These are phyloP conservation scores for Metschnikowia anglica DNA, from an alignment of 805 yeast species.

Conservation along the genomic window DNA sequence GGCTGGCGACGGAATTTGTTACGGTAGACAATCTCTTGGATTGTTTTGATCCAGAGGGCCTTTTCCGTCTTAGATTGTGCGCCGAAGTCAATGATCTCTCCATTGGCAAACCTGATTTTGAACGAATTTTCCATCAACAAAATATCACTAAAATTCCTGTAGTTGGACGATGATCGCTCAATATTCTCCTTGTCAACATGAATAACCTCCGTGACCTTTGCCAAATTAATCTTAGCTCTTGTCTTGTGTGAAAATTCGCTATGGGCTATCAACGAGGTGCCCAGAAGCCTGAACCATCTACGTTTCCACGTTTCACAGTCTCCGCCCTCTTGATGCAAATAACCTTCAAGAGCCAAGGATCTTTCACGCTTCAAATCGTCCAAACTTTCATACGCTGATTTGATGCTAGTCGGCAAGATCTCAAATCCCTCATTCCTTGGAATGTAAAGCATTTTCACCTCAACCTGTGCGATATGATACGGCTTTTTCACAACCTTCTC, in stretches of 20 bases:
- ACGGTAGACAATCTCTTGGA: constrained; percentile 56
- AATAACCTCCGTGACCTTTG: constrained; percentile 58
- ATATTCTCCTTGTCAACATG: constrained; percentile 42
- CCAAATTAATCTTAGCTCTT: constrained; percentile 71
- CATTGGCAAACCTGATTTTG: constrained; percentile 71
- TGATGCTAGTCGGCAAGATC: constrained; percentile 67
- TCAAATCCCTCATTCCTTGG: constrained; percentile 63
- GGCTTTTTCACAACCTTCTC: constrained; percentile 42
- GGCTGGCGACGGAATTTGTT: constrained; percentile 58
- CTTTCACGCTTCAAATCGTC: constrained; percentile 32
- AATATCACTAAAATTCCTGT: constrained; percentile 71
- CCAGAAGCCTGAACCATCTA: constrained; percentile 72
- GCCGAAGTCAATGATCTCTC: constrained; percentile 81
- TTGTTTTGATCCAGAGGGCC: constrained; percentile 59
- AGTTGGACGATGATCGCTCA: constrained; percentile 27
- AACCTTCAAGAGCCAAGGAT: constrained; percentile 53
- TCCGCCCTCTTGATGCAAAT: constrained; percentile 86
- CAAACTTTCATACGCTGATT: constrained; percentile 40
- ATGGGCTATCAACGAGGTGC: constrained; percentile 71
- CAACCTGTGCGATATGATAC: constrained; percentile 62
- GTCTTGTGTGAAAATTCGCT: constrained; percentile 68
- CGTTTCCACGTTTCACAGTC: constrained; percentile 75
- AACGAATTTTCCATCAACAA: constrained; percentile 70
- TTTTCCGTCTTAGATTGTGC: constrained; percentile 69
- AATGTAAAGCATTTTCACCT: constrained; percentile 65